These are phyloP conservation scores for Raphanus sativus DNA, from an alignment of 345 rosid species.

Conservation along the genomic window DNA sequence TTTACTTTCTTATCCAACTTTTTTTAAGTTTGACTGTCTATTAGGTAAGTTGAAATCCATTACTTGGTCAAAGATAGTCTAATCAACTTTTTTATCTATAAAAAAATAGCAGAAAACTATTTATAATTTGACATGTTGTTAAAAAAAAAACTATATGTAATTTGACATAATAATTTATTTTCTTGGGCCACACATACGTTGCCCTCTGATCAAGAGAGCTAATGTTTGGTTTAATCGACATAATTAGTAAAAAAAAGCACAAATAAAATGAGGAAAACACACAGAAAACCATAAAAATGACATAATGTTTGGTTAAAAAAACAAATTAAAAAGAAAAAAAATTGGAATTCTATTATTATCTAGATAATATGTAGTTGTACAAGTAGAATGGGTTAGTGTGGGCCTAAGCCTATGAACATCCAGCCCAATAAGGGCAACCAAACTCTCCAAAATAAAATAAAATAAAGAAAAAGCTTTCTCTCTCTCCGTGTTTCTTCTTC, in stretches of 20 bases:
- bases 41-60: neutral
- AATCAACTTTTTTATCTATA: neutral
- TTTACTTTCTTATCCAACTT: neutral
- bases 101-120: neutral
- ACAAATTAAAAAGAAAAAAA: too few species aligned
- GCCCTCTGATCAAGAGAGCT: neutral
- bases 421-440: constrained; percentile 28
- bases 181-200: neutral
- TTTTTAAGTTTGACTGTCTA: neutral
- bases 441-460: constrained; percentile 22
- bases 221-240: neutral
- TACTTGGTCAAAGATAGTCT: neutral
- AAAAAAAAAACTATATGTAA: too few species aligned
- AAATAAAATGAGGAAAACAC: neutral
- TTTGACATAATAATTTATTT: neutral
- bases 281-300: neutral
- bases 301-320: too few species aligned
- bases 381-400: neutral
- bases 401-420: neutral
- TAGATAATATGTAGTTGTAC: neutral
- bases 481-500: constrained; percentile 11
- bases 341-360: too few species aligned
- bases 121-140: neutral
- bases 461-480: neutral
- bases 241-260: neutral